A percentile compares a stretch with the other conserved stretches of the same genome.
phyloP scores from a whole-genome alignment of 2,329 filamentous ascomycete species.

The Aspergillus latus region DNA sequence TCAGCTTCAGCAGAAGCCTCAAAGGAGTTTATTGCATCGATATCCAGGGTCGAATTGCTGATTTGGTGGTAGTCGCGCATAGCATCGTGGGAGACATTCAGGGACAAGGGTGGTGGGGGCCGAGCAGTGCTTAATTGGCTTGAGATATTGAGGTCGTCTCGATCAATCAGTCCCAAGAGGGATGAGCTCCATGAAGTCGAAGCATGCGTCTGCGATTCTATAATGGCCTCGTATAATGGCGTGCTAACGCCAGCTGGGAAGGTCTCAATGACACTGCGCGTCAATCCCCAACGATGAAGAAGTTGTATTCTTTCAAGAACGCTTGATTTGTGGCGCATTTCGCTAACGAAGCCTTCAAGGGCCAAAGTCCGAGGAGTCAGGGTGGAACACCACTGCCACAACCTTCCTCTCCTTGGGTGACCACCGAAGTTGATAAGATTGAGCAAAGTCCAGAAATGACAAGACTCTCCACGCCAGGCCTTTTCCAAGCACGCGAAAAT shows the following conservation, averaged over 20 bases:
- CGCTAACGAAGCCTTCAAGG: conserved; percentile 66
- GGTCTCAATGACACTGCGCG: conserved; percentile 67
- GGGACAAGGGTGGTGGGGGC: conserved; percentile 30
- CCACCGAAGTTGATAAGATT: conserved; percentile 46
- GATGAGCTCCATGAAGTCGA: conserved; percentile 72
- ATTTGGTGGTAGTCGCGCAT: conserved; percentile 76
- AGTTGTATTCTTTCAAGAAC: conserved; percentile 68
- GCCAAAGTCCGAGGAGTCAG: conserved; percentile 67
- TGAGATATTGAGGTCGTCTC: conserved; percentile 75
- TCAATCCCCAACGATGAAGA: conserved; percentile 69
- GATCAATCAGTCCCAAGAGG: conserved; percentile 72
- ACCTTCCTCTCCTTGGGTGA: conserved; percentile 29
- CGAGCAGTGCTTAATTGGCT: conserved; percentile 43
- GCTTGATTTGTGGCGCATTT: conserved; percentile 51
- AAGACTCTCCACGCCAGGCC: conserved; percentile 34
- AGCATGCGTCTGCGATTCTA: conserved; percentile 79
- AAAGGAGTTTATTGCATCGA: conserved; percentile 56
- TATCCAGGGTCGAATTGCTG: conserved; percentile 55
- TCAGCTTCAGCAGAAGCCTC: conserved; percentile 83
- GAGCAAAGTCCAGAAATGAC: conserved; percentile 52
- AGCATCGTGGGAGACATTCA: conserved; percentile 62
- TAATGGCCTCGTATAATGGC: conserved; percentile 78
- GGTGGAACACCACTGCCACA: conserved; percentile 40
- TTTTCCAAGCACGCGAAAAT: conserved; percentile 57
- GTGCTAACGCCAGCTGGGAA: conserved; percentile 81